Conservation (phyloP, 73 alveolate genomes). For the Tetrahymena thermophila region DNA sequence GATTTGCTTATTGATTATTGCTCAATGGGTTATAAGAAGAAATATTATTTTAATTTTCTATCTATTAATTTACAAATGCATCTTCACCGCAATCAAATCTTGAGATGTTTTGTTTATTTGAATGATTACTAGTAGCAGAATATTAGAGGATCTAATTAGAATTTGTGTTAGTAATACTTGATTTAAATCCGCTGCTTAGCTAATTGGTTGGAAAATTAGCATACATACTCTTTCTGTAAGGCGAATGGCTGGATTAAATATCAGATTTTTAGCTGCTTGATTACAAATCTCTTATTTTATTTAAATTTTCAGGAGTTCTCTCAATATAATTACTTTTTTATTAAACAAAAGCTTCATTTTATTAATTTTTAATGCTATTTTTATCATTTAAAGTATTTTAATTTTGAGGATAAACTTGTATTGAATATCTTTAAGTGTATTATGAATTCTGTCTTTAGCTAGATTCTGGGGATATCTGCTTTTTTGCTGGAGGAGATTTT, state of each 20-base stretch:
- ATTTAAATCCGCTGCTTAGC: not conserved
- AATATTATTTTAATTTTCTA: not conserved
- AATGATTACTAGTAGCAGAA: not conserved
- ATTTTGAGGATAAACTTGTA: too few relatives aligned
- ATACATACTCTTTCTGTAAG: not conserved
- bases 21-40: not conserved
- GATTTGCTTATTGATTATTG: not conserved
- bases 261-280: not conserved
- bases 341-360: not conserved
- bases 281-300: not conserved
- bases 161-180: not conserved
- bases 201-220: not conserved
- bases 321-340: not conserved
- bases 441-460: too few relatives aligned
- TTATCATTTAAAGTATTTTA: not conserved
- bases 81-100: not conserved
- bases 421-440: not conserved
- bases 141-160: not conserved
- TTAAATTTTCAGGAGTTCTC: not conserved
- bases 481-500: not conserved
- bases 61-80: not conserved
- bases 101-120: not conserved
- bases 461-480: not conserved
- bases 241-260: not conserved
- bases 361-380: not conserved